phyloP scores from a whole-genome alignment of 371 early-diverging fungal genomes.

The Nematocida major region DNA sequence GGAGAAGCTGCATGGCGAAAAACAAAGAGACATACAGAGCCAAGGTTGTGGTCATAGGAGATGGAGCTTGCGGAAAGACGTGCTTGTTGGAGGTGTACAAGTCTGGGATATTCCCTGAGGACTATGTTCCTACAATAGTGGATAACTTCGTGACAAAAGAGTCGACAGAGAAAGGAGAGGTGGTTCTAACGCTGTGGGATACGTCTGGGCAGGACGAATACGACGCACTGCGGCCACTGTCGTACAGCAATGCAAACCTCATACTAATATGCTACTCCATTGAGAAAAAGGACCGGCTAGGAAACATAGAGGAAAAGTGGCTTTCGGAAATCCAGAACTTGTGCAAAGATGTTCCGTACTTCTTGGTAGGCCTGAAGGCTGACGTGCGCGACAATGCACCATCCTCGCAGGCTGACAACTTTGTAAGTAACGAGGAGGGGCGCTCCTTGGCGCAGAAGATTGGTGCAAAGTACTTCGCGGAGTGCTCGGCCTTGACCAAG shows the following conservation, averaged over 20 bases:
- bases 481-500: conserved; percentile 64
- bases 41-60: conserved; percentile 66
- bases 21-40: conserved; percentile 50
- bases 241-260: conserved; percentile 64
- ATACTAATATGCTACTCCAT: conserved; percentile 65
- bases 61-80: conserved; percentile 67
- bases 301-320: conserved; percentile 65
- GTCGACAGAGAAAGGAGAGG: conserved; percentile 42
- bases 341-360: conserved; percentile 61
- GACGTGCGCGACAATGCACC: conserved; percentile 60
- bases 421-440: conserved; percentile 61
- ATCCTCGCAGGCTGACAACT: conserved; percentile 30
- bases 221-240: conserved; percentile 65
- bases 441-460: conserved; percentile 57
- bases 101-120: conserved; percentile 64
- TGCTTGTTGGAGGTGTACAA: conserved; percentile 66
- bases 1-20: conserved; percentile 15
- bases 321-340: conserved; percentile 64
- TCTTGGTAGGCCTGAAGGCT: conserved; percentile 63
- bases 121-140: conserved; percentile 66
- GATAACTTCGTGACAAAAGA: conserved; percentile 65
- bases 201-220: conserved; percentile 66
- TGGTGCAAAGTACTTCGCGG: conserved; percentile 60
- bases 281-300: conserved; percentile 63
- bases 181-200: conserved; percentile 66